Evolutionary conservation across 2,329 filamentous ascomycete species (phyloP).

Genomic region (Parastagonospora avenae): DNA sequence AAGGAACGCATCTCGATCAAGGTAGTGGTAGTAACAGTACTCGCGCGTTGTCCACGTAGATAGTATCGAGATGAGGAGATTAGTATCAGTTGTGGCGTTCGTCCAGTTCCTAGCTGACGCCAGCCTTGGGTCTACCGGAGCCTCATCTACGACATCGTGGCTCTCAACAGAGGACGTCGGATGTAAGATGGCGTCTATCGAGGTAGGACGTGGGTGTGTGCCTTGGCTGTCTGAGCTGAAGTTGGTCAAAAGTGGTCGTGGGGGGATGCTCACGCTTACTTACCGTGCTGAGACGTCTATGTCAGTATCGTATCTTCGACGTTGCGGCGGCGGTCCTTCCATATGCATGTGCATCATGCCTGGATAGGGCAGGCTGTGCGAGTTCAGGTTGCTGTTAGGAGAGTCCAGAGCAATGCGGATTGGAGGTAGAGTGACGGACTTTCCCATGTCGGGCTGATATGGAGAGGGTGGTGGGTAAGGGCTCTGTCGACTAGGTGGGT

Average conservation of each 20-base stretch:
- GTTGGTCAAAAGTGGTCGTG: constrained; percentile 33
- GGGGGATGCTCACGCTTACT: constrained; percentile 8
- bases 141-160: constrained; percentile 6
- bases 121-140: constrained; percentile 25
- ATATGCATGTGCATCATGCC: constrained; percentile 20
- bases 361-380: constrained; percentile 20
- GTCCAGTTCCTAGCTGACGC: constrained; percentile 30
- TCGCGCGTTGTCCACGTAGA: constrained; percentile 34
- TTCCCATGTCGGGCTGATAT: constrained; percentile 8
- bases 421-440: constrained; percentile 32
- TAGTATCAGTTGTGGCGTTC: constrained; percentile 20
- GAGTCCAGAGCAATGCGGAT: constrained; percentile 35
- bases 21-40: constrained; percentile 34
- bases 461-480: constrained; percentile 1
- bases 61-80: constrained; percentile 29
- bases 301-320: constrained; percentile 32
- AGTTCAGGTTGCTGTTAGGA: constrained; percentile 9
- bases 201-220: constrained; percentile 18
- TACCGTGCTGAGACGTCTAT: constrained; percentile 35
- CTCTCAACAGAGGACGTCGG: constrained; percentile 1
- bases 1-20: constrained; percentile 38
- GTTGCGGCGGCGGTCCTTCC: constrained; percentile 29
- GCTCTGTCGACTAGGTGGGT: constrained; percentile 10
- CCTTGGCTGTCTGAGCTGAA: constrained; percentile 33
- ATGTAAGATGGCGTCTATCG: constrained; percentile 29